Evolutionary conservation across 768 basidiomycete species (phyloP).

Genomic region (Trichaptum fuscoviolaceum): DNA sequence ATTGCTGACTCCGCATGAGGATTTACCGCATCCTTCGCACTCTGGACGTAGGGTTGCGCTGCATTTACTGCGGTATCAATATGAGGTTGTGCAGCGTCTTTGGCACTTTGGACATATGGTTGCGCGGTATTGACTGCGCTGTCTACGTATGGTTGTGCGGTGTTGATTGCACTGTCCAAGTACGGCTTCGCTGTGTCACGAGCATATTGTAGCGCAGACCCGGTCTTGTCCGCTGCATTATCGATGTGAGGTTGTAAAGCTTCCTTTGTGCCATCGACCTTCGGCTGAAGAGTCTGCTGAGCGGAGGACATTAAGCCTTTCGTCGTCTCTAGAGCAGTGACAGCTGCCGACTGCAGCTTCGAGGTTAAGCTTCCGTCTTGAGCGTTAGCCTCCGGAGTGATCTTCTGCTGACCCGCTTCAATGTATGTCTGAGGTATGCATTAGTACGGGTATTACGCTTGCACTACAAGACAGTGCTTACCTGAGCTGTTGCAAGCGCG

Average conservation of each 20-base stretch:
- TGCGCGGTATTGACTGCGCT: conserved; percentile 26
- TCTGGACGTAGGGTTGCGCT: conserved; percentile 23
- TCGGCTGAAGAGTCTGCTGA: conserved; percentile 29
- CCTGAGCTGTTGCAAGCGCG: conserved; percentile 43
- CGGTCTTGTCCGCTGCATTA: conserved; percentile 11
- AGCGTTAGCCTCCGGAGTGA: conserved; percentile 8
- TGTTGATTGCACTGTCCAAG: conserved; percentile 15
- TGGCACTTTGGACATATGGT: conserved; percentile 20
- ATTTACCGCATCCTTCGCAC: conserved; percentile 13
- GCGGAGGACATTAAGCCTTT: conserved; percentile 26
- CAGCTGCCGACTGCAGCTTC: conserved; percentile 30
- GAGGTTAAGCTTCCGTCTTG: conserved; percentile 10
- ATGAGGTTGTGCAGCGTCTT: conserved; percentile 21
- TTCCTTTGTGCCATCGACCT: conserved; percentile 35
- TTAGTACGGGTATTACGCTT: background rate
- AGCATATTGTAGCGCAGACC: background rate
- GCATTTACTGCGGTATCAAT: conserved; percentile 17
- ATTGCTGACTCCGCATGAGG: conserved; percentile 24
- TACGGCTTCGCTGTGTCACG: conserved; percentile 16
- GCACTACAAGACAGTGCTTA: conserved; percentile 15
- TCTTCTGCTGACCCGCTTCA: conserved; percentile 6
- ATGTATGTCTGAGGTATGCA: conserved; percentile 6
- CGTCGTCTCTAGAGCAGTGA: conserved; percentile 24
- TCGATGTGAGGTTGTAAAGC: conserved; percentile 33
- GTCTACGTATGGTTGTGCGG: conserved; percentile 25